Percentiles rank a stretch among this genome's conserved stretches.
Conservation (phyloP, 768 basidiomycete species). For the Hydnomerulius pinastri region DNA sequence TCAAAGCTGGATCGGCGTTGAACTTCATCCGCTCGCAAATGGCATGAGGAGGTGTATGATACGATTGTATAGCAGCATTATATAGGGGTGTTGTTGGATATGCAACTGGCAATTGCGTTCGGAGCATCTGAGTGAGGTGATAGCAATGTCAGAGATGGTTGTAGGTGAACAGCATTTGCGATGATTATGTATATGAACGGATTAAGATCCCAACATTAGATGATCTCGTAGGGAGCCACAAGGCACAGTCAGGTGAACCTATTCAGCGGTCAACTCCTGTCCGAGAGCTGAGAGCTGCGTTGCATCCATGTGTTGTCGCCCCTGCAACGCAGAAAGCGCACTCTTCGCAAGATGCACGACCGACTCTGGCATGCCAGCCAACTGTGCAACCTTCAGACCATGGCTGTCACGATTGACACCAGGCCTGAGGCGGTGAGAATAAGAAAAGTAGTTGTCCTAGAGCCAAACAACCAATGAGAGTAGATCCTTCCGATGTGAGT, state of each 20-base stretch:
- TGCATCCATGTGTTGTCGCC: constrained; percentile 22
- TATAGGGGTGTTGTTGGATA: background rate
- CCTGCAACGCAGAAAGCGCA: constrained; percentile 45
- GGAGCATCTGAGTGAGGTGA: no score
- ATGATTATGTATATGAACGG: no score
- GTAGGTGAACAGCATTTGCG: background rate
- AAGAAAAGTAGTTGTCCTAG: constrained; percentile 78
- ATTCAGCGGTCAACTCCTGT: constrained; percentile 20
- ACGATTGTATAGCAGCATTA: background rate
- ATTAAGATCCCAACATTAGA: no score
- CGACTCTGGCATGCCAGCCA: constrained; percentile 78
- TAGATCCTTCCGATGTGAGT: background rate
- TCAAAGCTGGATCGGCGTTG: constrained; percentile 84
- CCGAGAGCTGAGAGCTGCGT: constrained; percentile 36
- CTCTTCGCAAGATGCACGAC: constrained; percentile 63
- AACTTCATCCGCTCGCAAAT: constrained; percentile 80
- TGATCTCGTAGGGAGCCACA: no score
- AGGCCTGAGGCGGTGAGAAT: constrained; percentile 76
- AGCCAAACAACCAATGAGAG: background rate
- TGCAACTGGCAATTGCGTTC: no score
- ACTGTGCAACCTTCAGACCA: constrained; percentile 83
- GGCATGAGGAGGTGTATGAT: constrained; percentile 11
- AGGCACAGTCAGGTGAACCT: background rate
- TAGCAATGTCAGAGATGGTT: no score
- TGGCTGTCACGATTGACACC: constrained; percentile 92